These are phyloP conservation scores for Massospora cicadina DNA, from an alignment of 371 early-diverging fungal genomes.

Conservation along the genomic window DNA sequence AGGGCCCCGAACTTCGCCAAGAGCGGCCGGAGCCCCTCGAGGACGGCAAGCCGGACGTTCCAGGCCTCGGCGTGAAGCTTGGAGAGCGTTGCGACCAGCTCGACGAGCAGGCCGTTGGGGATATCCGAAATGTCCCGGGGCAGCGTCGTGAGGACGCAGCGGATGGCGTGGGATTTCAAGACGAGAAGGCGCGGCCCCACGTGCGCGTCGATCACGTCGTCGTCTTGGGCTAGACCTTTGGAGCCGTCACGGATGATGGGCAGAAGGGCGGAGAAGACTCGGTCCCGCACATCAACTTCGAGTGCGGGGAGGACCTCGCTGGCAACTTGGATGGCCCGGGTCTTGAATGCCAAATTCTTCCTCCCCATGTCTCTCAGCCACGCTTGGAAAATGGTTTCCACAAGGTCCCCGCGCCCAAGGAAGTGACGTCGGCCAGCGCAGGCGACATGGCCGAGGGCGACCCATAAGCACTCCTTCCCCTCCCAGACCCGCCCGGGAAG, in stretches of 20 bases:
- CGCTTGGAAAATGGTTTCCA: constrained; percentile 17
- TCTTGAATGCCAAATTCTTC: constrained; percentile 43
- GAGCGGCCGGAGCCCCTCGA: constrained; percentile 34
- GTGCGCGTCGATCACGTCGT: constrained; percentile 45
- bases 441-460: constrained; percentile 19
- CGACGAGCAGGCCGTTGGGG: background rate
- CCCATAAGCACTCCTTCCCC: constrained; percentile 68
- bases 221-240: constrained; percentile 24
- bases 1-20: constrained; percentile 16
- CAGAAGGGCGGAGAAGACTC: constrained; percentile 33
- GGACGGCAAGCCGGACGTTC: constrained; percentile 46
- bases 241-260: constrained; percentile 19
- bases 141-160: constrained; percentile 24
- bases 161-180: constrained; percentile 52
- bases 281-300: constrained; percentile 28
- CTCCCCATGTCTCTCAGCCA: constrained; percentile 52
- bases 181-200: constrained; percentile 40
- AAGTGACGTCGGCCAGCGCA: constrained; percentile 21
- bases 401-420: constrained; percentile 25
- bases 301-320: constrained; percentile 36
- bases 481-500: constrained; percentile 67
- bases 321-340: constrained; percentile 44
- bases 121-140: constrained; percentile 18
- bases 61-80: constrained; percentile 22
- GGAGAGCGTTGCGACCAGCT: background rate